Percentiles rank a stretch among this genome's conserved stretches.
phyloP scores from a whole-genome alignment of 106 monocot species.

The Allium cepa region DNA sequence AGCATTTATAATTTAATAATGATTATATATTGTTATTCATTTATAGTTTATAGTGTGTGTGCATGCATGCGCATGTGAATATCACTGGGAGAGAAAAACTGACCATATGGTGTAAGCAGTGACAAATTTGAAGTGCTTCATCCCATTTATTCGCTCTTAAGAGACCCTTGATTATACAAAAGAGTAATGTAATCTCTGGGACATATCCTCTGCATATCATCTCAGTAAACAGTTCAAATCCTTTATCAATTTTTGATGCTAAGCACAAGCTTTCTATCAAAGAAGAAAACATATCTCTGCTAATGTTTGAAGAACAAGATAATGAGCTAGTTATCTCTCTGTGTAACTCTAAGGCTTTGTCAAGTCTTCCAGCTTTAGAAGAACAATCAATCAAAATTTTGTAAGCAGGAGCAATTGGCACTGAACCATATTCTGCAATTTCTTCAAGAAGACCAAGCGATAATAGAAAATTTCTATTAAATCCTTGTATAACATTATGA shows the following conservation, averaged over 20 bases:
- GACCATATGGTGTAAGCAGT: constrained; percentile 61
- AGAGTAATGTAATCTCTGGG: constrained; percentile 53
- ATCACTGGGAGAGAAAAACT: background rate
- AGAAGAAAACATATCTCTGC: constrained; percentile 34
- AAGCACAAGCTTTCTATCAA: constrained; percentile 75
- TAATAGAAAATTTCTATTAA: constrained; percentile 68
- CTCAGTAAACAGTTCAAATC: constrained; percentile 69
- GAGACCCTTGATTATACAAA: constrained; percentile 80
- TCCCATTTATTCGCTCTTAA: constrained; percentile 54
- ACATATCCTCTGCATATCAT: constrained; percentile 41
- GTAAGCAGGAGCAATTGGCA: constrained; percentile 67
- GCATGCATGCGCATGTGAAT: too few relatives aligned
- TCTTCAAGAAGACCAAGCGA: constrained; percentile 78
- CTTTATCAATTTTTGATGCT: constrained; percentile 57
- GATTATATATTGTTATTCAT: background rate
- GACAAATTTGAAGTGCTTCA: constrained; percentile 69
- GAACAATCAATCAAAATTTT: constrained; percentile 65
- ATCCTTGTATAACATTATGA: constrained; percentile 64
- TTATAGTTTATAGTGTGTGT: too few relatives aligned
- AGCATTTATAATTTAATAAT: too few relatives aligned
- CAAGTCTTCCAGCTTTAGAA: constrained; percentile 62
- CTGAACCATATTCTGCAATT: constrained; percentile 29
- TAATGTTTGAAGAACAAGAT: constrained; percentile 14
- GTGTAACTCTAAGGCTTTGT: constrained; percentile 63
- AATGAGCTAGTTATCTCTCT: constrained; percentile 41